Conservation (phyloP, 768 basidiomycete genomes). For the Agaricus blazei region DNA sequence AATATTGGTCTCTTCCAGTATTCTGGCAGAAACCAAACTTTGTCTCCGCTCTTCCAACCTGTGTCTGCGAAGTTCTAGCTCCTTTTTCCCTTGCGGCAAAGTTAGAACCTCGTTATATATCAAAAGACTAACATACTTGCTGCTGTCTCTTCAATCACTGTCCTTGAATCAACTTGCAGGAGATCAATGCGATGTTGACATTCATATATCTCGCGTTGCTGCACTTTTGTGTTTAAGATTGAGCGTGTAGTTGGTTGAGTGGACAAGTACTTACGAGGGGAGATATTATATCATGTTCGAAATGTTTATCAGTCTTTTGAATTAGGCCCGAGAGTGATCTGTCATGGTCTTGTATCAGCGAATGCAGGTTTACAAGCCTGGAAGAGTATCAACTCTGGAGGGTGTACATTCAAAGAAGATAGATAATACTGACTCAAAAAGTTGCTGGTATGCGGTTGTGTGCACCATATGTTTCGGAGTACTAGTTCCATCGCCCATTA, state of each 20-base stretch:
- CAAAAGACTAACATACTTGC: conserved; percentile 35
- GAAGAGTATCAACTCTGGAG: neutral
- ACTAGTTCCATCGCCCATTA: conserved; percentile 15
- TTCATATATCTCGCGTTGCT: conserved; percentile 70
- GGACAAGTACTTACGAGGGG: conserved; percentile 32
- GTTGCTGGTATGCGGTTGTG: conserved; percentile 61
- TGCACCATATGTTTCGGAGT: conserved; percentile 2
- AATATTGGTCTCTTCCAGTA: conserved; percentile 15
- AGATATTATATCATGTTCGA: conserved; percentile 34
- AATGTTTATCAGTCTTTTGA: conserved; percentile 38
- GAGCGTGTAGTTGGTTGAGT: neutral
- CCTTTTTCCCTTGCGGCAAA: conserved; percentile 22
- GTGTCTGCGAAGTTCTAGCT: conserved; percentile 33
- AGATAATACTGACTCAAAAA: conserved; percentile 54
- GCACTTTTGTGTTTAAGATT: conserved; percentile 18
- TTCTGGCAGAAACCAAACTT: conserved; percentile 33
- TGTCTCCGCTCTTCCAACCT: conserved; percentile 42
- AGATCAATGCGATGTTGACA: conserved; percentile 51
- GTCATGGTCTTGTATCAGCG: conserved; percentile 46
- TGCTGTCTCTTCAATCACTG: conserved; percentile 37
- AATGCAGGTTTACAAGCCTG: conserved; percentile 51
- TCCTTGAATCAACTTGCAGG: conserved; percentile 37
- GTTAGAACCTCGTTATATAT: neutral
- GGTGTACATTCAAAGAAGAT: neutral
- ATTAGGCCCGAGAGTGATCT: conserved; percentile 44